Evolutionary conservation across 116 monocot species (phyloP), one percentile per base, ranked within the genome.

Genomic region (Phalaenopsis hybrid): DNA sequence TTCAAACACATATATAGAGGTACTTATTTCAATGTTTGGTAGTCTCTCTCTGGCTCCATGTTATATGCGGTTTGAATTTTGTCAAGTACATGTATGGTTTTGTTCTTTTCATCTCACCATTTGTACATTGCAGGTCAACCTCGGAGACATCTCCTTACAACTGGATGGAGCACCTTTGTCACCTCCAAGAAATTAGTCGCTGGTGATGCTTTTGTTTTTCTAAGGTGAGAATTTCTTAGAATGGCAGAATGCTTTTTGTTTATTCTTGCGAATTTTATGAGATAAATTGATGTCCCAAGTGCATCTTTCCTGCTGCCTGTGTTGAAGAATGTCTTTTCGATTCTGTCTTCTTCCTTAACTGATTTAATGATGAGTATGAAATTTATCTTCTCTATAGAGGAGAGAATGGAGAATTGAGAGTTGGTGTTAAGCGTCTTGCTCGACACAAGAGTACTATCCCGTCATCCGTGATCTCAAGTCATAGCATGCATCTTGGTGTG

Each of bases 1-100:
- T 94, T 94, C 82, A 90, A 86, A 44, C 94, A 94, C 81, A 94
- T 94, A 20, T 94, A 81, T 52, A 90, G 92, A 84, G 94, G 94
- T 87, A 50, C 20, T 31, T 49, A 17, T 37, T 94, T 75, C 41
- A 89, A 90, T 81, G 92, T 55, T 55, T 55, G 13, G 48, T 48
- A 8, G 6, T 48, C 48, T 48, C 0, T 48, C 48, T 48, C 10
- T 48, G 48, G 48, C 8, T 8, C 6, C 8, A 48, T 6, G 10
- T 48, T 48, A 48, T 48, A 48, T 48, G 48, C 10, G 5, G 10
- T 3, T 48, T 48, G 25, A 74, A 74, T 74, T 23, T 74, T 74
- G 44, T 43, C 15, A 10, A 44, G 44, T 16, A 41, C 1, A 74
- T 44, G 41, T 2, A 74, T 8, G 7, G 16, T 34, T 78, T 37